Base-by-base conservation (phyloP, 2,329 filamentous ascomycete species). In the Fonsecaea monophora region DNA sequence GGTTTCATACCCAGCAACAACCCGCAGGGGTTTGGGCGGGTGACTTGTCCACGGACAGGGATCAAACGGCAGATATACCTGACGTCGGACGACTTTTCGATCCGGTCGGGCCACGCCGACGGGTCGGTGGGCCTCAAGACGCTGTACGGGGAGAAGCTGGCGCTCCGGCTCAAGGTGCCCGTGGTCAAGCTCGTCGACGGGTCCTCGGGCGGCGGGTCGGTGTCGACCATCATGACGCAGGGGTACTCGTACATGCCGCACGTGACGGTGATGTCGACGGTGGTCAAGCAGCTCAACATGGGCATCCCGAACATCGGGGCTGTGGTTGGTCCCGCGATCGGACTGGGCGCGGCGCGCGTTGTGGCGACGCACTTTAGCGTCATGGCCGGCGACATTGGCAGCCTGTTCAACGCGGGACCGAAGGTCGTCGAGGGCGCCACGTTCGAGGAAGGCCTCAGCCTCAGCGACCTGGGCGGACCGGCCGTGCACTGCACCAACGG, bases 121-220 rank as follows among this genome's bases (percentile, higher is more conserved):
- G 87, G 87, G 0, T 81, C 86, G 10, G 78, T 86, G 50, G 79
- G 75, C 73, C 84, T 82, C 55, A 88, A 87, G 76, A 89, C 86
- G 34, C 55, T 69, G 18, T 88, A 89, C 72, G 82, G 87, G 74
- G 87, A 89, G 76, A 87, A 88, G 72, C 75, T 89, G 38, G 85
- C 86, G 0, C 76, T 89, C 0, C 86, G 83, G 13, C 86, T 89
- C 0, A 88, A 86, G 0, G 86, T 89, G 4, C 87, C 87, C 0
- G 86, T 89, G 50, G 76, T 90, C 2, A 90, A 89, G 72, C 79
- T 90, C 5, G 86, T 89, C 1, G 87, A 90, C 75, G 87, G 87
- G 0, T 85, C 82, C 18, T 87, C 84, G 0, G 87, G 87, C 1
- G 87, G 87, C 35, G 87, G 87, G 3, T 60, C 45, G 37, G 70